These are phyloP conservation scores for Termitomyces sp. DNA, from an alignment of 768 basidiomycete species.

Conservation along the genomic window DNA sequence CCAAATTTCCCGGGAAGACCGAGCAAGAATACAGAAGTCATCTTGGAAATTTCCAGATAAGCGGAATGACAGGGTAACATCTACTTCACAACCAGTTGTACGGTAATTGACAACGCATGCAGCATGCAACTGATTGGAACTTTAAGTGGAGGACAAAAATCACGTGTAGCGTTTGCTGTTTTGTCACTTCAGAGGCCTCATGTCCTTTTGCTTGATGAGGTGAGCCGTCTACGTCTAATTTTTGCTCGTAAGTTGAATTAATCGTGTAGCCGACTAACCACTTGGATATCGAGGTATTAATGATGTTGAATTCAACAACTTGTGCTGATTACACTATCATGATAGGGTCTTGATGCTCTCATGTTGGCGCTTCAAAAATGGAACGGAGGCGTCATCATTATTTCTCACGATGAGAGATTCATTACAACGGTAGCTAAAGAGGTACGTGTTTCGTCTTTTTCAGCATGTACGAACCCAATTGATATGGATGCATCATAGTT, in stretches of 20 bases:
- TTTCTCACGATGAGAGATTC: conserved; percentile 94
- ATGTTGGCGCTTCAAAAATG: conserved; percentile 76
- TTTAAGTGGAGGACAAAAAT: conserved; percentile 93
- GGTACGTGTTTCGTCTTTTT: conserved; percentile 33
- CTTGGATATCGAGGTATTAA: conserved; percentile 79
- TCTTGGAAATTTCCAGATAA: conserved; percentile 96
- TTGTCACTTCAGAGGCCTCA: conserved; percentile 87
- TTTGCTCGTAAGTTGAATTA: not conserved
- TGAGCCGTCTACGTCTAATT: conserved; percentile 23
- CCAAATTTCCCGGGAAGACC: conserved; percentile 87
- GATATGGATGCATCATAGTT: conserved; percentile 41
- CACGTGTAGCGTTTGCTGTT: conserved; percentile 88
- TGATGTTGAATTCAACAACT: not conserved
- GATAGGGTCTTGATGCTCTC: conserved; percentile 90
- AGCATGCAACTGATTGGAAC: conserved; percentile 89
- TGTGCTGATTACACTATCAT: not conserved
- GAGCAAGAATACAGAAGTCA: conserved; percentile 97
- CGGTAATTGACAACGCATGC: not conserved
- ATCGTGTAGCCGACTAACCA: conserved; percentile 80
- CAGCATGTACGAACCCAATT: not conserved
- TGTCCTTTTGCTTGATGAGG: conserved; percentile 91
- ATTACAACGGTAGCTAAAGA: conserved; percentile 87
- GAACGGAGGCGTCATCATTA: conserved; percentile 91
- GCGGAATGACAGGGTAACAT: conserved; percentile 85
- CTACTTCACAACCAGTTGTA: not conserved